Evolutionary conservation across 768 basidiomycete species (phyloP).

Genomic region (Jaapia argillacea): DNA sequence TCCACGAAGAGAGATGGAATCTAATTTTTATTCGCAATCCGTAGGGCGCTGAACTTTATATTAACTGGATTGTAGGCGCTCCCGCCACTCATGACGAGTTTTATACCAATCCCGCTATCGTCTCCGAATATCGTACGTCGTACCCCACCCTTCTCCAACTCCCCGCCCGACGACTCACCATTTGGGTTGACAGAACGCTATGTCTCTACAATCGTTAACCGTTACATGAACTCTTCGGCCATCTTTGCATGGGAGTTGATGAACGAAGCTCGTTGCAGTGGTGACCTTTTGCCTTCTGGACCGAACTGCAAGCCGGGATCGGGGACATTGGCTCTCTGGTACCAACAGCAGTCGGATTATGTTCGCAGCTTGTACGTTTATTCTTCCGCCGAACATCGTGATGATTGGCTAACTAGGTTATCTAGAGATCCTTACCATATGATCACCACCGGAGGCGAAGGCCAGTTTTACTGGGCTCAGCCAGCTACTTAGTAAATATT

Average conservation of each 20-base stretch:
- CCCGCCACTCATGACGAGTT: conserved; percentile 19
- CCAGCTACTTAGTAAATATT: conserved; percentile 22
- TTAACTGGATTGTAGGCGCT: conserved; percentile 17
- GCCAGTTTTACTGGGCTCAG: conserved; percentile 42
- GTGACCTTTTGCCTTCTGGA: conserved; percentile 37
- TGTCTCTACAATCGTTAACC: conserved; percentile 18
- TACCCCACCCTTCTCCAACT: not conserved
- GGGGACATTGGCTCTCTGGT: conserved; percentile 38
- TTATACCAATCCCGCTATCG: conserved; percentile 18
- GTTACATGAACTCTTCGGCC: conserved; percentile 18
- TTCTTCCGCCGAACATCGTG: not conserved
- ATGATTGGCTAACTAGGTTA: not conserved
- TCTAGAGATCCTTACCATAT: conserved; percentile 40
- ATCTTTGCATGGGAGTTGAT: conserved; percentile 30
- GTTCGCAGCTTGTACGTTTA: conserved; percentile 36
- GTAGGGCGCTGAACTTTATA: conserved; percentile 25
- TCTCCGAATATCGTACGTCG: conserved; percentile 17
- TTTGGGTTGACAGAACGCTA: conserved; percentile 13
- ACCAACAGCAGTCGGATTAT: conserved; percentile 39
- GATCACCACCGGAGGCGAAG: conserved; percentile 48
- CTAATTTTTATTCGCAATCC: conserved; percentile 1
- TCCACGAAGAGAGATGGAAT: not conserved
- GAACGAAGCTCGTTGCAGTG: conserved; percentile 46
- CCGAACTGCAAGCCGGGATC: conserved; percentile 38
- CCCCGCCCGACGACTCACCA: too few species aligned